Base-by-base conservation (phyloP, 257 asterid species). In the Mitragyna speciosa region DNA sequence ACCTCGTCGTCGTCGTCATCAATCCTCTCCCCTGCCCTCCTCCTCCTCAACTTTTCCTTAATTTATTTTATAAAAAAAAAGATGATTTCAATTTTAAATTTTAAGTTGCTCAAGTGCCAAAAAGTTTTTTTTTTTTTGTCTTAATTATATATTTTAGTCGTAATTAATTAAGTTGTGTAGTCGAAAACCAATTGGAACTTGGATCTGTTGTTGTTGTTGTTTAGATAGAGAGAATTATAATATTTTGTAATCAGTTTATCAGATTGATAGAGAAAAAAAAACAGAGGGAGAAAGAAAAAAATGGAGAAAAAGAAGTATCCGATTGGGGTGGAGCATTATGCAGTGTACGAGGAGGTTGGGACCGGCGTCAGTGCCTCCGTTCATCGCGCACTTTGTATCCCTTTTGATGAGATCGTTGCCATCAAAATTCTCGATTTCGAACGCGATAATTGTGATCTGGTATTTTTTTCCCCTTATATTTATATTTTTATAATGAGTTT, bases 311-410 rank as follows among this genome's bases (percentile, higher is more conserved):
- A 88, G 89, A 91, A 89, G 90, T 95, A 93, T 82, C 99, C 98
- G n/a, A 92, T 95, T 49, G 97, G 99, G 63, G 94, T 94, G 51
- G 97, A 93, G 84, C 85, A 89, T 83, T 95, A 95, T 79, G 84
- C 90, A 12, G 76, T 92, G 83, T 89, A 65, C 74, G 99, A 95
- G 88, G 98, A 90, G 88, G 92, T 95, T 20, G 99, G 99, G 24
- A 90, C 86, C 2, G 99, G 98, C n/a, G 99, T 83, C 24, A 95
- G 98, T 82, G 99, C 99, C 33, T 88, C 95, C 31, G 98, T 95
- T 82, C 90, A 93, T 83, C 98, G 98, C 36, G 97, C 99, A 0
- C 87, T 86, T 12, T 95, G 99, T 88, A 81, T 39, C 70, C 80
- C 93, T n/a, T 83, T 87, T 72, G 81, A 92, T 54, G 96, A 95